These are phyloP conservation scores for Didymella sp. DNA, from an alignment of 2,329 filamentous ascomycete species.

Conservation along the genomic window DNA sequence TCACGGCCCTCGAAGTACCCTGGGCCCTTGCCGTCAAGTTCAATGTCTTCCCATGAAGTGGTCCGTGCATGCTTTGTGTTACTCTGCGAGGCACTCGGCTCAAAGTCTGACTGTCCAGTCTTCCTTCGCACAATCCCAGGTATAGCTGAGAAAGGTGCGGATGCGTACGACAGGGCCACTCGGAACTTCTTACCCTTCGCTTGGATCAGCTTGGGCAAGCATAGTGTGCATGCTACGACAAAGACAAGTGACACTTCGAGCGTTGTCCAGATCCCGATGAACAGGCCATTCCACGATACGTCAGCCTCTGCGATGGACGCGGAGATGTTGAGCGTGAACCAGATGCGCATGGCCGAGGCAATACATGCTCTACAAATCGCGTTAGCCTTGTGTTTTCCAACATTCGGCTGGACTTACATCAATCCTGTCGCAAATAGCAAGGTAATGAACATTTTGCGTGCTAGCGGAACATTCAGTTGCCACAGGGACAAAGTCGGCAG, in stretches of 20 bases:
- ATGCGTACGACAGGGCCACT: constrained; percentile 28
- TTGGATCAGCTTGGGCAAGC: constrained; percentile 35
- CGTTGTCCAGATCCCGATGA: constrained; percentile 38
- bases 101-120: neutral
- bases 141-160: constrained; percentile 21
- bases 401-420: constrained; percentile 25
- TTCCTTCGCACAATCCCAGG: constrained; percentile 10
- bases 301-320: constrained; percentile 31
- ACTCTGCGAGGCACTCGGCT: neutral
- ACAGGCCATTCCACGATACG: constrained; percentile 37
- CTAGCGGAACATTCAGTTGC: constrained; percentile 32
- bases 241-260: constrained; percentile 38
- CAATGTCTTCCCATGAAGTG: constrained; percentile 11
- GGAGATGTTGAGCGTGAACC: constrained; percentile 35
- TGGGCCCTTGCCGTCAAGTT: constrained; percentile 1
- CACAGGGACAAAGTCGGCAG: constrained; percentile 34
- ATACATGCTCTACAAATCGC: constrained; percentile 29
- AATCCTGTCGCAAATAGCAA: constrained; percentile 37
- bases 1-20: constrained; percentile 7
- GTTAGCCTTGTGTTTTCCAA: neutral
- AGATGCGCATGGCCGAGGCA: constrained; percentile 39
- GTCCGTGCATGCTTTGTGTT: neutral
- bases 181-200: constrained; percentile 30
- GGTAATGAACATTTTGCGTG: constrained; percentile 35
- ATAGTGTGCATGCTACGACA: constrained; percentile 37